Evolutionary conservation across 768 basidiomycete species (phyloP).

Genomic region (Naganishia vishniacii): DNA sequence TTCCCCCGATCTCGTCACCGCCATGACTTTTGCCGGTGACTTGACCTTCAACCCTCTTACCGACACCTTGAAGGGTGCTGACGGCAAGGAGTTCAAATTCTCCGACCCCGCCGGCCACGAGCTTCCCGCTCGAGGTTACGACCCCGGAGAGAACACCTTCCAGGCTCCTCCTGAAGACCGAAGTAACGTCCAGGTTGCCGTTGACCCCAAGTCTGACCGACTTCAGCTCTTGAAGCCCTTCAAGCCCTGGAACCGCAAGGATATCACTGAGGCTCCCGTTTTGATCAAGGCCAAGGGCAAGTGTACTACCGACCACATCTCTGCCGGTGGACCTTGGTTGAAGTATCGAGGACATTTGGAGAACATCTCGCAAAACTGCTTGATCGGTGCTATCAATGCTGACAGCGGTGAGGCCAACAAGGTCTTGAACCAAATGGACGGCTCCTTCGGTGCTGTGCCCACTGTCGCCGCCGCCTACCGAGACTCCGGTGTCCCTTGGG

Average conservation of each 20-base stretch:
- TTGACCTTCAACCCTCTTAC: conserved; percentile 96
- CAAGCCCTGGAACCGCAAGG: conserved; percentile 86
- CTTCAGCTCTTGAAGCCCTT: conserved; percentile 87
- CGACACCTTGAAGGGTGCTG: conserved; percentile 76
- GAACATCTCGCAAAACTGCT: conserved; percentile 97
- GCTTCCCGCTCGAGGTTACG: conserved; percentile 91
- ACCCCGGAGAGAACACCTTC: conserved; percentile 95
- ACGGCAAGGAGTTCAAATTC: conserved; percentile 97
- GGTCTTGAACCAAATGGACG: conserved; percentile 75
- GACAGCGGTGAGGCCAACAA: conserved; percentile 96
- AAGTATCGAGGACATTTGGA: conserved; percentile 98
- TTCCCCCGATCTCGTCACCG: conserved; percentile 69
- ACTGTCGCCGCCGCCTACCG: conserved; percentile 78
- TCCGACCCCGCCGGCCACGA: conserved; percentile 82
- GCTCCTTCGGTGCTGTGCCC: conserved; percentile 79
- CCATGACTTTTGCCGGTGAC: conserved; percentile 87
- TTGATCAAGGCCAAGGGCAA: conserved; percentile 99
- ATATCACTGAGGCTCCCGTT: conserved; percentile 77
- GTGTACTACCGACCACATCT: conserved; percentile 97
- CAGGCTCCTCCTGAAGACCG: conserved; percentile 86
- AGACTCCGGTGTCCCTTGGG: conserved; percentile 85
- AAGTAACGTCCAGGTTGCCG: conserved; percentile 74
- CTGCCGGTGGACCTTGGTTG: conserved; percentile 97
- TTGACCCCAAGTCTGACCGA: conserved; percentile 77
- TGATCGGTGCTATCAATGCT: conserved; percentile 93